Percentiles rank a stretch among this genome's conserved stretches.
These are phyloP conservation scores for Fusarium nodosum DNA, from an alignment of 2,329 filamentous ascomycete species.

Conservation along the genomic window DNA sequence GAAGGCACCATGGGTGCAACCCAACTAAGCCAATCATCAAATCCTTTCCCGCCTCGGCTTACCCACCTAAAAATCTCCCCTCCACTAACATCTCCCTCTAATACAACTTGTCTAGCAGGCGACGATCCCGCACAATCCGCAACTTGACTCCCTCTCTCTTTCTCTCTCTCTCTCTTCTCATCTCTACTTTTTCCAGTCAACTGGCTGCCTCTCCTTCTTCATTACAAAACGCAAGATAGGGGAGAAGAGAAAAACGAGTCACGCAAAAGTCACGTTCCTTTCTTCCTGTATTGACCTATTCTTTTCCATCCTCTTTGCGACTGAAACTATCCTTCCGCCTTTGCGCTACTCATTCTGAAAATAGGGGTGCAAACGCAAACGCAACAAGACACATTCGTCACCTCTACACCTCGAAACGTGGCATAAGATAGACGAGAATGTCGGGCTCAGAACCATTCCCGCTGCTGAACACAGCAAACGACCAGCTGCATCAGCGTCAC, in stretches of 20 bases:
- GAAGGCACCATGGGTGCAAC: slow-evolving; percentile 3
- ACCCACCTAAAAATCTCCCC: slow-evolving; percentile 28
- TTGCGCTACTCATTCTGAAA: slow-evolving; percentile 7
- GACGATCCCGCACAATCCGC: slow-evolving; percentile 44
- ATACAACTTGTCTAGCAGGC: slow-evolving; percentile 33
- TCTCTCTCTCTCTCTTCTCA: slow-evolving; percentile 1
- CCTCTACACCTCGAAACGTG: not conserved
- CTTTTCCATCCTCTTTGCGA: slow-evolving; percentile 6
- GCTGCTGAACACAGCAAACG: slow-evolving; percentile 64
- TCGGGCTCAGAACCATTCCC: slow-evolving; percentile 68
- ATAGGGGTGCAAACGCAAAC: slow-evolving; percentile 37
- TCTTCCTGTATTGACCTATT: slow-evolving; percentile 5
- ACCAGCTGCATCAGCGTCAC: slow-evolving; percentile 60
- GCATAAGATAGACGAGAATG: slow-evolving; percentile 51
- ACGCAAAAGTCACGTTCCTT: slow-evolving; percentile 16
- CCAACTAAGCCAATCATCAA: slow-evolving; percentile 23
- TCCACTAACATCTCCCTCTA: slow-evolving; percentile 38
- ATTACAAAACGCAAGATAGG: not conserved
- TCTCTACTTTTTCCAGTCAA: slow-evolving; percentile 1
- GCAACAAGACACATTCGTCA: slow-evolving; percentile 2
- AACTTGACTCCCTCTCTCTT: slow-evolving; percentile 7
- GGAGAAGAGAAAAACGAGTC: slow-evolving; percentile 2
- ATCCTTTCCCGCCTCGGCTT: slow-evolving; percentile 32
- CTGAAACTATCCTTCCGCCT: not conserved
- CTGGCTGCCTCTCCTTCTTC: slow-evolving; percentile 9